Evolutionary conservation across 2,329 filamentous ascomycete species (phyloP).

Genomic region (Ophiostoma pallidulum): DNA sequence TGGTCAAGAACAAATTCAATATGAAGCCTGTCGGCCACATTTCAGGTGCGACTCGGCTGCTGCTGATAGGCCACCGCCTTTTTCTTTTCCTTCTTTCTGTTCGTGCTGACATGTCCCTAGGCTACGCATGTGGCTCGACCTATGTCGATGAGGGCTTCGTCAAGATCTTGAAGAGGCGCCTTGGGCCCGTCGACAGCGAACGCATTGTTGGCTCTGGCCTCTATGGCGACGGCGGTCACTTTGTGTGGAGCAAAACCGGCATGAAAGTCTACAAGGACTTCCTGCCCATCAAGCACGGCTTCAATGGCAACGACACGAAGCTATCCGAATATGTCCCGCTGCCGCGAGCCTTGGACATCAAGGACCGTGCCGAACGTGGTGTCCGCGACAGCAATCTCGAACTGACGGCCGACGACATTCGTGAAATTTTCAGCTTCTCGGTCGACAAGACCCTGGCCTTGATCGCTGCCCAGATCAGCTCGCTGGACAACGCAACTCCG

Average conservation of each 20-base stretch:
- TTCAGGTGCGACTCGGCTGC: conserved; percentile 11
- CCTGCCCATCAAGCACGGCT: conserved; percentile 19
- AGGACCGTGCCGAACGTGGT: conserved; percentile 14
- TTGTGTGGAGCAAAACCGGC: conserved; percentile 19
- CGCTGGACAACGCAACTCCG: conserved; percentile 12
- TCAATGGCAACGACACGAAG: conserved; percentile 16
- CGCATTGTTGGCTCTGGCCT: conserved; percentile 17
- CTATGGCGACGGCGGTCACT: conserved; percentile 18
- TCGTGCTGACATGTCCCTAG: neutral
- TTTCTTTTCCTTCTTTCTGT: neutral
- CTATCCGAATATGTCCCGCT: conserved; percentile 14
- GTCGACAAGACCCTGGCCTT: conserved; percentile 19
- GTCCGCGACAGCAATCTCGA: conserved; percentile 15
- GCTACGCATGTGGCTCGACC: conserved; percentile 19
- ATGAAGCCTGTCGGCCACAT: conserved; percentile 17
- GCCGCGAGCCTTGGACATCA: conserved; percentile 14
- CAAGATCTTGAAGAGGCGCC: conserved; percentile 13
- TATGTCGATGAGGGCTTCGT: conserved; percentile 19
- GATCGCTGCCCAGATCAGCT: conserved; percentile 16
- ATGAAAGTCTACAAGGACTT: conserved; percentile 19
- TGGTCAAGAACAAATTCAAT: conserved; percentile 17
- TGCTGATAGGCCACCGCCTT: no score
- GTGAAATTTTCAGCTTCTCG: conserved; percentile 17
- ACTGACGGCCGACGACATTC: conserved; percentile 15
- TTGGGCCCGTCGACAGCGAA: conserved; percentile 16